Evolutionary conservation across 31 red algal genomes (phyloP).

Genomic region (Endocladia muricata): DNA sequence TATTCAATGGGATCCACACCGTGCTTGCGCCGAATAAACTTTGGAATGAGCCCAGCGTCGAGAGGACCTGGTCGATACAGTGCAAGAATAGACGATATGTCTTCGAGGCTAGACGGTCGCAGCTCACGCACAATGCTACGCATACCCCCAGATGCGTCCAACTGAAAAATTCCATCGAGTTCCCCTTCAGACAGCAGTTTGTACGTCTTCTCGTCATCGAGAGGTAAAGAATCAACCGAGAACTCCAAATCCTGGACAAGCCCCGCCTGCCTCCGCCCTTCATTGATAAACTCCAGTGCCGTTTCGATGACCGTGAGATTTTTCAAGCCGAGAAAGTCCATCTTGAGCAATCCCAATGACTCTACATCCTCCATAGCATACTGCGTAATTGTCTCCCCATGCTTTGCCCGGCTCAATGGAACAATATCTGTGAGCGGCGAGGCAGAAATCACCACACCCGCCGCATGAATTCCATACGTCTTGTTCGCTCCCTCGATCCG

Average conservation of each 20-base stretch:
- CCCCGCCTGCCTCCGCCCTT: conserved; percentile 19
- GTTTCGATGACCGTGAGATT: conserved; percentile 86
- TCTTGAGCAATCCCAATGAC: conserved; percentile 86
- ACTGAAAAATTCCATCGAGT: conserved; percentile 93
- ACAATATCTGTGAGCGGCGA: conserved; percentile 73
- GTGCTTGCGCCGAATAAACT: conserved; percentile 83
- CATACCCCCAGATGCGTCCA: conserved; percentile 93
- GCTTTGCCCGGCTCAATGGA: conserved; percentile 70
- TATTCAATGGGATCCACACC: conserved; percentile 76
- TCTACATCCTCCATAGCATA: conserved; percentile 96
- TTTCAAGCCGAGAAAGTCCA: conserved; percentile 95
- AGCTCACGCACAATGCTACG: conserved; percentile 82
- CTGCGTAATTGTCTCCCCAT: conserved; percentile 88
- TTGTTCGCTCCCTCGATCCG: conserved; percentile 91
- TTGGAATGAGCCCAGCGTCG: conserved; percentile 88
- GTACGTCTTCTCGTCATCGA: conserved; percentile 81
- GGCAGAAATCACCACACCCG: conserved; percentile 83
- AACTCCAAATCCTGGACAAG: conserved; percentile 56
- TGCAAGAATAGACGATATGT: conserved; percentile 90
- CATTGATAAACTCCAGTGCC: conserved; percentile 61
- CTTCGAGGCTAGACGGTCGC: conserved; percentile 71
- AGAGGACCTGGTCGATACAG: conserved; percentile 93
- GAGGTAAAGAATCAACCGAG: conserved; percentile 60
- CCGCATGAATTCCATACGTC: conserved; percentile 89
- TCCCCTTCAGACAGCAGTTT: conserved; percentile 69